Conservation (phyloP, 225 moss, liverwort and hornwort genomes). For the Polytrichum formosum region DNA sequence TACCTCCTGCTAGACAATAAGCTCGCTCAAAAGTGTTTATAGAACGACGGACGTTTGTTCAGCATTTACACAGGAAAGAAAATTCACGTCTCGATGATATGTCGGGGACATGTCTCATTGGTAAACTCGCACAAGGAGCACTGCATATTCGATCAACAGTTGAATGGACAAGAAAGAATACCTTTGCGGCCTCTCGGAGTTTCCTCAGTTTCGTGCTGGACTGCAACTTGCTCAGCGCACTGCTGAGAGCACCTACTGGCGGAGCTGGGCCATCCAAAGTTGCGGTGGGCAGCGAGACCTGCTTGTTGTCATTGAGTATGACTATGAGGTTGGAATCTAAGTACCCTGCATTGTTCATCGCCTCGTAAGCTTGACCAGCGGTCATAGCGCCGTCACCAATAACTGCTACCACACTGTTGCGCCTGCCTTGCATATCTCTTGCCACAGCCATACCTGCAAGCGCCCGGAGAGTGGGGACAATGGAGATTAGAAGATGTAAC, state of each 20-base stretch:
- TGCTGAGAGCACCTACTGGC: slow-evolving; percentile 15
- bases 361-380: slow-evolving; percentile 20
- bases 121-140: too few relatives aligned
- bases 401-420: slow-evolving; percentile 13
- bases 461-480: not conserved
- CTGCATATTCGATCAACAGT: not conserved
- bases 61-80: not conserved
- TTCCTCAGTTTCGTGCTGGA: slow-evolving; percentile 14
- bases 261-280: slow-evolving; percentile 17
- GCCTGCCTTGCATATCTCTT: slow-evolving; percentile 8
- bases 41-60: not conserved
- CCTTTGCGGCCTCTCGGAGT: slow-evolving; percentile 15
- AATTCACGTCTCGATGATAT: too few relatives aligned
- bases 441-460: slow-evolving; percentile 19
- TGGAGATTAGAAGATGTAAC: too few relatives aligned
- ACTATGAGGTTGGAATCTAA: slow-evolving; percentile 15
- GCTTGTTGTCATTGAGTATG: slow-evolving; percentile 18
- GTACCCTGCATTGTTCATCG: slow-evolving; percentile 21
- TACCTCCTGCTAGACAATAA: slow-evolving; percentile 2
- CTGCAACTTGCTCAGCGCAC: slow-evolving; percentile 13
- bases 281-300: slow-evolving; percentile 15
- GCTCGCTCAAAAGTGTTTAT: not conserved
- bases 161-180: slow-evolving; percentile 6
- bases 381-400: slow-evolving; percentile 22
- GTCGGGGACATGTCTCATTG: too few relatives aligned